Conservation (phyloP, 192 early-diverging fungal species). For the Thamnidium elegans region DNA sequence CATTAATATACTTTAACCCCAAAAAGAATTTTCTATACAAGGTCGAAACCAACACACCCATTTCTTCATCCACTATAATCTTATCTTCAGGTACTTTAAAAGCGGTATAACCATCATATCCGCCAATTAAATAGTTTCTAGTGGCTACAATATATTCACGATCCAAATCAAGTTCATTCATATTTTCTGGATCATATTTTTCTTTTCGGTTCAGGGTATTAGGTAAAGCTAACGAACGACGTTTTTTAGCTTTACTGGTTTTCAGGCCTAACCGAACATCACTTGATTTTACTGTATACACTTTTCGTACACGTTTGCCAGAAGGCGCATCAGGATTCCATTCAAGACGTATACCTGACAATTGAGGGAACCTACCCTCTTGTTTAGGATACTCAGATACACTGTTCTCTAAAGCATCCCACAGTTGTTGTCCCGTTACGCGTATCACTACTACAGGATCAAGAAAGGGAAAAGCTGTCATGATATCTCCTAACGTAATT, state of each 20-base stretch:
- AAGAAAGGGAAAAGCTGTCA: constrained; percentile 67
- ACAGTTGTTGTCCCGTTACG: constrained; percentile 59
- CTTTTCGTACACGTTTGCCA: constrained; percentile 47
- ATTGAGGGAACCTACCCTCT: constrained; percentile 67
- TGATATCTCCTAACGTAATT: constrained; percentile 59
- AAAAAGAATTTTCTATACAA: constrained; percentile 55
- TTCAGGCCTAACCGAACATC: not conserved
- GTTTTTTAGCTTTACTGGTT: not conserved
- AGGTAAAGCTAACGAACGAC: constrained; percentile 9
- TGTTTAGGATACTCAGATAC: constrained; percentile 66
- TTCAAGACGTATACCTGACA: constrained; percentile 59
- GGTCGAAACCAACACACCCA: constrained; percentile 54
- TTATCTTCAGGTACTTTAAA: constrained; percentile 41
- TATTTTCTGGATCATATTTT: constrained; percentile 21
- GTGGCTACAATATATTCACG: constrained; percentile 53
- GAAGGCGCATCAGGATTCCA: constrained; percentile 53
- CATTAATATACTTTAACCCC: constrained; percentile 59
- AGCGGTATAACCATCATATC: constrained; percentile 57
- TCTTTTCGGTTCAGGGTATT: constrained; percentile 30
- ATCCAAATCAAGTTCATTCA: constrained; percentile 48
- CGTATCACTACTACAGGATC: constrained; percentile 63
- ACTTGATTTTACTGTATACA: constrained; percentile 21
- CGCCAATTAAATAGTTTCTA: constrained; percentile 59
- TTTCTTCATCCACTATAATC: constrained; percentile 59
- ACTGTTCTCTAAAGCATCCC: constrained; percentile 61